A percentile compares a stretch with the other conserved stretches of the same genome.
Conservation (phyloP, 1,284 basidiomycete species). For the Ustilago xerochloae region DNA sequence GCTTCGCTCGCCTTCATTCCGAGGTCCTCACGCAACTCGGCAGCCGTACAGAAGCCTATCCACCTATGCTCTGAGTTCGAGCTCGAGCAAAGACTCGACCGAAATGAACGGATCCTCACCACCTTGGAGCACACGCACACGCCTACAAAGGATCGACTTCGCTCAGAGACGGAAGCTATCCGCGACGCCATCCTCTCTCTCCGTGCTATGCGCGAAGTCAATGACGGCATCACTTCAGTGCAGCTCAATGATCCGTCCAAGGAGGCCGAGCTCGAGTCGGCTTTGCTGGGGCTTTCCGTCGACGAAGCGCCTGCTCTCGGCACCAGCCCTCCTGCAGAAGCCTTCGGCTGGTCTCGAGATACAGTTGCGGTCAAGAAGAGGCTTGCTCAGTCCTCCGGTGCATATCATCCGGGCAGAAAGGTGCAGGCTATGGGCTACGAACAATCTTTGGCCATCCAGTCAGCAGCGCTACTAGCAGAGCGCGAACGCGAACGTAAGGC, state of each 20-base stretch:
- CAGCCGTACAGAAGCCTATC: constrained; percentile 39
- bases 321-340: constrained; percentile 25
- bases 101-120: constrained; percentile 44
- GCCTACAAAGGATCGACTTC: constrained; percentile 31
- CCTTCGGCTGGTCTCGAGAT: constrained; percentile 42
- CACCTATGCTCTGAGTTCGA: constrained; percentile 46
- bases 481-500: constrained; percentile 35
- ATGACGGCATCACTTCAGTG: constrained; percentile 31
- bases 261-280: constrained; percentile 40
- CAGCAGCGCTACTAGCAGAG: constrained; percentile 42
- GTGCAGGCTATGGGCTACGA: constrained; percentile 42
- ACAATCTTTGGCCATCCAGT: constrained; percentile 46
- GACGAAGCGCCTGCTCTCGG: constrained; percentile 12
- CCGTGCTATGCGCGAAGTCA: constrained; percentile 36
- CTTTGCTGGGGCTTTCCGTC: constrained; percentile 38
- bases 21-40: constrained; percentile 31
- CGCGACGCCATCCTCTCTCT: constrained; percentile 36
- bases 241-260: constrained; percentile 32
- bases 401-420: constrained; percentile 33
- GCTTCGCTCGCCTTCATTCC: constrained; percentile 49
- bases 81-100: constrained; percentile 50
- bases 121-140: constrained; percentile 18
- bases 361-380: constrained; percentile 45
- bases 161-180: constrained; percentile 31
- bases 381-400: constrained; percentile 39